phyloP scores from a whole-genome alignment of 2,329 filamentous ascomycete species.

The Nigrospora sphaerica region DNA sequence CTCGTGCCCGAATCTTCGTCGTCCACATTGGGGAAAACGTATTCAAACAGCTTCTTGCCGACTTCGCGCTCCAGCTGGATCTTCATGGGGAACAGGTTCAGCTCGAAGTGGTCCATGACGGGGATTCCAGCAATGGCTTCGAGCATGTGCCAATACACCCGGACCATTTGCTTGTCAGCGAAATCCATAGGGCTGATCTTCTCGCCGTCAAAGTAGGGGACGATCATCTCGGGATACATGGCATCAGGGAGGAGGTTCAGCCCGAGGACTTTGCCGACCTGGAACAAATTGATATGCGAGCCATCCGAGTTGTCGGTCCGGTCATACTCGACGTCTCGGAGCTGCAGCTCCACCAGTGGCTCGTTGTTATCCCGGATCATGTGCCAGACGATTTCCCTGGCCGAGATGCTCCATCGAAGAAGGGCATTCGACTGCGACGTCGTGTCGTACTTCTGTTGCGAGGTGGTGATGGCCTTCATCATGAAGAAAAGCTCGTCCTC shows the following conservation, averaged over 20 bases:
- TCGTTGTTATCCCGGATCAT: conserved; percentile 81
- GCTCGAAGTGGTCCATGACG: conserved; percentile 94
- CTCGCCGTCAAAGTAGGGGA: conserved; percentile 72
- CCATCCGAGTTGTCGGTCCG: conserved; percentile 95
- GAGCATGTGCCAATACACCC: conserved; percentile 96
- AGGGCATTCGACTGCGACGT: conserved; percentile 69
- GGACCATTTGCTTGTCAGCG: conserved; percentile 75
- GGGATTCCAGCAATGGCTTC: conserved; percentile 97
- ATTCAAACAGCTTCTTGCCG: conserved; percentile 89
- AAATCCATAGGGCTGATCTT: conserved; percentile 42
- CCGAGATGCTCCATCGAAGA: conserved; percentile 88
- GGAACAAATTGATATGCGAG: conserved; percentile 87
- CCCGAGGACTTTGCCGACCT: conserved; percentile 80
- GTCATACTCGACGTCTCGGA: conserved; percentile 86
- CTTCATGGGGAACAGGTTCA: conserved; percentile 86
- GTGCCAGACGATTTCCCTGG: conserved; percentile 95
- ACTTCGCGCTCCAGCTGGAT: conserved; percentile 90
- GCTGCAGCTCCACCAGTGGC: conserved; percentile 85
- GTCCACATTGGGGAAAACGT: conserved; percentile 86
- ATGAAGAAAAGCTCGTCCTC: conserved; percentile 99
- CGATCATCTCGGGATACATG: conserved; percentile 92
- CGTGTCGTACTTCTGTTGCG: conserved; percentile 77
- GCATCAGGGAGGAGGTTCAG: conserved; percentile 86
- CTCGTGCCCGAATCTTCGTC: conserved; percentile 23
- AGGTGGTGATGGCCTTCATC: conserved; percentile 98